phyloP scores from a whole-genome alignment of 148 eudicot genomes.

The Cornus controversa region DNA sequence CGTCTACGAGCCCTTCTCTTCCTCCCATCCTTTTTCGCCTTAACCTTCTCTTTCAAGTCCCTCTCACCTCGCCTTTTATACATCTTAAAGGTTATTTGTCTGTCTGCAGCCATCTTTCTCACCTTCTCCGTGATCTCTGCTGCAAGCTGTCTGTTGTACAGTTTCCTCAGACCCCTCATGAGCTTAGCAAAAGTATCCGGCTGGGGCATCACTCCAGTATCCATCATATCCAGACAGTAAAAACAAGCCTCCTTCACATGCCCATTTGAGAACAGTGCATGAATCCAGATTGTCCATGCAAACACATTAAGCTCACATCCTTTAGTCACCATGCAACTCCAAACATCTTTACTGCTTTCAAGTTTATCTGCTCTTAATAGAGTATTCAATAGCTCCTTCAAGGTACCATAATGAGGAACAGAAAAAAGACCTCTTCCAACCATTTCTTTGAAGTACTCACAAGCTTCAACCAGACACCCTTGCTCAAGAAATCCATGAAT shows the following conservation, averaged over 20 bases:
- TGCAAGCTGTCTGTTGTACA: constrained; percentile 85
- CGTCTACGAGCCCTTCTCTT: constrained; percentile 76
- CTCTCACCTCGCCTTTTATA: constrained; percentile 93
- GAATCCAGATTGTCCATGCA: constrained; percentile 98
- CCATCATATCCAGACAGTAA: constrained; percentile 94
- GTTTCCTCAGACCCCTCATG: constrained; percentile 72
- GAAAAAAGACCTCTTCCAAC: constrained; percentile 71
- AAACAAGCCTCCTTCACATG: constrained; percentile 92
- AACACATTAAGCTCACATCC: constrained; percentile 84
- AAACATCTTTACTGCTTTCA: constrained; percentile 76
- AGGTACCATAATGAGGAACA: constrained; percentile 80
- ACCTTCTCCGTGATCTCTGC: constrained; percentile 93
- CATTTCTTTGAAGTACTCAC: constrained; percentile 85
- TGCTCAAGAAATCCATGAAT: constrained; percentile 71
- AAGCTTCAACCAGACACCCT: constrained; percentile 68
- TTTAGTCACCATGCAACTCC: constrained; percentile 68
- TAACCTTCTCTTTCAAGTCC: constrained; percentile 78
- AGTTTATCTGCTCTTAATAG: constrained; percentile 79
- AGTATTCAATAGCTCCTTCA: constrained; percentile 70
- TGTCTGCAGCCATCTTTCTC: constrained; percentile 89
- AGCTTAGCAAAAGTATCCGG: constrained; percentile 92
- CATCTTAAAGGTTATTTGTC: constrained; percentile 86
- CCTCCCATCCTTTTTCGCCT: constrained; percentile 67
- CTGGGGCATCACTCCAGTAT: constrained; percentile 82
- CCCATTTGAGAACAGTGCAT: constrained; percentile 80